Evolutionary conservation across 805 yeast species (phyloP).

Genomic region (Candida nitratophila): DNA sequence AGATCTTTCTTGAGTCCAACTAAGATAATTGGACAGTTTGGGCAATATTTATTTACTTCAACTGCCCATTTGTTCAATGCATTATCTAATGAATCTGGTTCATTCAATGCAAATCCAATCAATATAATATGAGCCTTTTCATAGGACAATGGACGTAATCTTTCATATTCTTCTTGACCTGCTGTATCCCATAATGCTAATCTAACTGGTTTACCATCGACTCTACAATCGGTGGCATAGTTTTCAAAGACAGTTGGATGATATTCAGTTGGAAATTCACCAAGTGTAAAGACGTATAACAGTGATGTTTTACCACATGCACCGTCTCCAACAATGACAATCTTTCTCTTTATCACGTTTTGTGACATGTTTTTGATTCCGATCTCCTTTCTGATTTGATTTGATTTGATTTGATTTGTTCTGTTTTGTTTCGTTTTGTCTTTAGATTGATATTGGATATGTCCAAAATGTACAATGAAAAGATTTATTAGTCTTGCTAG

Average conservation of each 20-base stretch:
- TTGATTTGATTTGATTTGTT: not conserved
- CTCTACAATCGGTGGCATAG: conserved; percentile 89
- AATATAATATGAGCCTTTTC: conserved; percentile 81
- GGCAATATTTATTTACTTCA: conserved; percentile 77
- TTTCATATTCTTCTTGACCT: conserved; percentile 92
- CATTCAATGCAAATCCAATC: conserved; percentile 80
- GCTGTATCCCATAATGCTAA: conserved; percentile 94
- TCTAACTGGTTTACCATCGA: conserved; percentile 87
- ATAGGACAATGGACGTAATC: conserved; percentile 82
- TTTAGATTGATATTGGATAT: too few species aligned
- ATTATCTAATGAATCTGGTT: conserved; percentile 77
- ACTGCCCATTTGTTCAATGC: conserved; percentile 83
- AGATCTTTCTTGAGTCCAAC: conserved; percentile 85
- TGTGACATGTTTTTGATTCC: conserved; percentile 9
- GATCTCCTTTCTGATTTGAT: too few species aligned
- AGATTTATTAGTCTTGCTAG: too few species aligned
- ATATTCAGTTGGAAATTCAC: conserved; percentile 87
- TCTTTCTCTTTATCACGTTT: conserved; percentile 51
- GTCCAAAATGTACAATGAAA: too few species aligned
- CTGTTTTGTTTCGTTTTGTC: not conserved
- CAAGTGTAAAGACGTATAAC: conserved; percentile 84
- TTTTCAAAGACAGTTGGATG: conserved; percentile 95
- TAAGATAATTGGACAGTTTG: conserved; percentile 66
- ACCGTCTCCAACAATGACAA: conserved; percentile 92
- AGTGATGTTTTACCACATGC: conserved; percentile 92